Base-by-base conservation (phyloP, 257 asterid species). In the Jacaranda copaia region DNA sequence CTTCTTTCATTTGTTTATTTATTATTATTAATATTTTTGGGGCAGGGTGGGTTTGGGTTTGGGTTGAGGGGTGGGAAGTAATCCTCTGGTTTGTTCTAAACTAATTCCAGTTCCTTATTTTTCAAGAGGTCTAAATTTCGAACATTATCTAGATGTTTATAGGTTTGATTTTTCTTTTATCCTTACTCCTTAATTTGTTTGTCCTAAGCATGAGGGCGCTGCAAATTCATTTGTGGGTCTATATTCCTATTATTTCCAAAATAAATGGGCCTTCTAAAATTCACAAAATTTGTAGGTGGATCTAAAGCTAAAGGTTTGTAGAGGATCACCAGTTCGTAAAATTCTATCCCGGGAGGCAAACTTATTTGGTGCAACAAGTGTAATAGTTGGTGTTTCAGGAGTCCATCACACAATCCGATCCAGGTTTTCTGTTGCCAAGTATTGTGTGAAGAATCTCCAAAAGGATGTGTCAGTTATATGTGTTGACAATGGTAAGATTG, bases 251-350 rank as follows among this genome's bases (percentile, higher is more conserved):
- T 25, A 46, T 53, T 68, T 68, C 72, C 11, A 48, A 61, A 46
- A 32, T 32, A 39, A 70, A 48, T 38, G 48, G 15, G 14, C 25
- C 39, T 51, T 69, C 63, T 79, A 48, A 79, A 70, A n/a, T 38
- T 40, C 51, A 18, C 9, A 5, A 45, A 58, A 72, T 62, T 79
- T 76, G 60, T 74, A 93, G 98, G 89, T 93, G 73, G 94, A 91
- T 79, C 78, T 93, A 62, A 89, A 91, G 87, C 86, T 93, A 48
- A 91, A 87, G 87, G 88, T 93, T n/a, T 85, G 92, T 68, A 88
- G 95, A 86, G 98, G 98, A 71, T 81, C 88, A 20, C 88, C 98
- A 71, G 91, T 82, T 51, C 85, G 87, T 49, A 91, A 87, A 69
- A 77, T 88, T 79, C 82, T 93, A 58, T 91, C 86, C 35, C 84